Base-by-base conservation (phyloP, 805 yeast species). In the Saccharomycopsis sp. region DNA sequence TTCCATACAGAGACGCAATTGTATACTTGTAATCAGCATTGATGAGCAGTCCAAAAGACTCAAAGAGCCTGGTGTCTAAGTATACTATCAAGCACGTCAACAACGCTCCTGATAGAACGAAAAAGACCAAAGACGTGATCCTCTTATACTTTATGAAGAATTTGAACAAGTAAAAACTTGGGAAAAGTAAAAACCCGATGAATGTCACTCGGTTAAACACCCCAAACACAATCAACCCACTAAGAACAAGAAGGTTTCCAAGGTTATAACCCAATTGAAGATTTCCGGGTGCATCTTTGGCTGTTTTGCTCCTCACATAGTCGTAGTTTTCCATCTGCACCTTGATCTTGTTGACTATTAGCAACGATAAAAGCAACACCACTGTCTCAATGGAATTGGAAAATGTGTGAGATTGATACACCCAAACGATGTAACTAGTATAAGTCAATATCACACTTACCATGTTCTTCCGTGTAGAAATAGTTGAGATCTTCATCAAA, bases 131-230 rank as follows among this genome's bases (percentile, higher is more conserved):
- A 18, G 60, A 34, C 21, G 72, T 18, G 1, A 71, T 64, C 8
- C 66, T 58, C 59, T 71, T 71, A 64, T 78, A 72, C 23, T 54
- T 64, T 52, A 71, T 54, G 57, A 79, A 73, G 62, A 74, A 81
- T 58, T 72, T 73, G 15, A 80, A 47, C 3, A 86, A 66, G 50
- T 70, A 75, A 41, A 78, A 48, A 0, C 77, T 65, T 1, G 98
- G 98, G 2, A 89, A 56, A 0, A 85, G 51, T 47, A 95, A 65
- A 74, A 89, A 94, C 0, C 85, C 87, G 0, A 83, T 76, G 66
- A 92, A 92, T 0, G 97, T 90, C 24, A 90, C 79, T 64, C 99
- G 75, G 69, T 91, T 94, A 74, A 91, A 92, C 0, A 81, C 62
- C 0, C 98, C 99, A 23, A 91, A 51, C 0, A 85, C 73, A 1